phyloP scores from a whole-genome alignment of 2,329 filamentous ascomycete species.

The Diaporthe destruens region DNA sequence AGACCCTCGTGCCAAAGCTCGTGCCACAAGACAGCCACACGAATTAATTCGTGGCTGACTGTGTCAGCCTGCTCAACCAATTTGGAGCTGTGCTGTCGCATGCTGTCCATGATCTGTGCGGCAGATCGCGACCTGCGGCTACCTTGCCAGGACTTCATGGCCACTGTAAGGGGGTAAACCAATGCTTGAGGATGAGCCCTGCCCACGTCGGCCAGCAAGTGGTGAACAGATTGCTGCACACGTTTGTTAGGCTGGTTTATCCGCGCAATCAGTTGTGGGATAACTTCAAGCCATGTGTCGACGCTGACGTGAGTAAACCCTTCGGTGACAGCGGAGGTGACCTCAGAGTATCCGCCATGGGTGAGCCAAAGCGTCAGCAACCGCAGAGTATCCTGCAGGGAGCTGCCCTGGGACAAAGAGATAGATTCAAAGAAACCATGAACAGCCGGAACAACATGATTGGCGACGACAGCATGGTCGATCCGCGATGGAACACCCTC shows the following conservation, averaged over 20 bases:
- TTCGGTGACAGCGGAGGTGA: constrained; percentile 88
- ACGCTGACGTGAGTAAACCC: constrained; percentile 93
- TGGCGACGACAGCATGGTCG: constrained; percentile 78
- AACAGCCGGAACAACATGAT: constrained; percentile 94
- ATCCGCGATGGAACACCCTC: constrained; percentile 63
- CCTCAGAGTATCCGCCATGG: constrained; percentile 88
- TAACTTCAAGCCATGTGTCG: constrained; percentile 98
- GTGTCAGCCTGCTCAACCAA: constrained; percentile 95
- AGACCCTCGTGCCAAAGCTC: constrained; percentile 99
- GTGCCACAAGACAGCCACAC: constrained; percentile 97
- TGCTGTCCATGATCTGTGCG: constrained; percentile 95
- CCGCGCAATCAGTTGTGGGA: constrained; percentile 94
- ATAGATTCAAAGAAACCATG: constrained; percentile 99
- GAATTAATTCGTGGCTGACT: constrained; percentile 95
- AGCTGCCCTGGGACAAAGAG: constrained; percentile 88
- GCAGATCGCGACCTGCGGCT: constrained; percentile 88
- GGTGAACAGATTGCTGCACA: constrained; percentile 91
- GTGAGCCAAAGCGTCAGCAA: constrained; percentile 96
- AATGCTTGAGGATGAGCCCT: constrained; percentile 94
- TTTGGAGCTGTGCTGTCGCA: constrained; percentile 92
- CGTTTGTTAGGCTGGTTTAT: constrained; percentile 95
- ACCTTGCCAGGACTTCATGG: constrained; percentile 92
- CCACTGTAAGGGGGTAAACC: constrained; percentile 96
- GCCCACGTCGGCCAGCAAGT: constrained; percentile 91
- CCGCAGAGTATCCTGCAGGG: constrained; percentile 93